Conservation (phyloP, 1,284 basidiomycete species). For the Volvariella surrecta region DNA sequence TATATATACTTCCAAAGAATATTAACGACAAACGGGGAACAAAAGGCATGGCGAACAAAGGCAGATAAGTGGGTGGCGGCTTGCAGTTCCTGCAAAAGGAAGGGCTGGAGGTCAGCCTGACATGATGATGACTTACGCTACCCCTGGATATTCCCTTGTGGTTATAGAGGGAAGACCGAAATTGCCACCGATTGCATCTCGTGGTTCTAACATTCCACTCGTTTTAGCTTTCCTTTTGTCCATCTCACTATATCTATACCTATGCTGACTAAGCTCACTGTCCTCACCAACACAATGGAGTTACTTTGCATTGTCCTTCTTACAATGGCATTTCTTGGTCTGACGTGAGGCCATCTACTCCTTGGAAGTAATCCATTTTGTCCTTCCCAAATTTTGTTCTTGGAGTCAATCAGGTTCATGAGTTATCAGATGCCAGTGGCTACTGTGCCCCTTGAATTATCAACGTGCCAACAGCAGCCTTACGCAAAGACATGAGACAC, state of each 20-base stretch:
- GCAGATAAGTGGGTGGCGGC: background rate
- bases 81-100: background rate
- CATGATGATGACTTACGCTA: background rate
- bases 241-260: background rate
- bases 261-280: slow-evolving; percentile 13
- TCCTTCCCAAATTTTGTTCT: no score
- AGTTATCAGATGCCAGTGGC: no score
- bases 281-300: no score
- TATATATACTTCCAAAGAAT: background rate
- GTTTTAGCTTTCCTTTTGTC: slow-evolving; percentile 18
- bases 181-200: no score
- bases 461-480: no score
- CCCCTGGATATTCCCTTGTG: background rate
- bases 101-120: background rate
- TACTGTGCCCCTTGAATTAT: no score
- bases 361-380: no score
- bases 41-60: slow-evolving; percentile 1
- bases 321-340: no score
- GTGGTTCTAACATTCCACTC: slow-evolving; percentile 9
- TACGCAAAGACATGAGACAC: slow-evolving; percentile 87
- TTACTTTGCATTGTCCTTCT: no score
- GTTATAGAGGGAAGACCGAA: background rate
- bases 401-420: no score
- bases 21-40: slow-evolving; percentile 14
- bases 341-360: no score